Evolutionary conservation across 208 protist species (phyloP).

Genomic region (Trypanosoma avium): DNA sequence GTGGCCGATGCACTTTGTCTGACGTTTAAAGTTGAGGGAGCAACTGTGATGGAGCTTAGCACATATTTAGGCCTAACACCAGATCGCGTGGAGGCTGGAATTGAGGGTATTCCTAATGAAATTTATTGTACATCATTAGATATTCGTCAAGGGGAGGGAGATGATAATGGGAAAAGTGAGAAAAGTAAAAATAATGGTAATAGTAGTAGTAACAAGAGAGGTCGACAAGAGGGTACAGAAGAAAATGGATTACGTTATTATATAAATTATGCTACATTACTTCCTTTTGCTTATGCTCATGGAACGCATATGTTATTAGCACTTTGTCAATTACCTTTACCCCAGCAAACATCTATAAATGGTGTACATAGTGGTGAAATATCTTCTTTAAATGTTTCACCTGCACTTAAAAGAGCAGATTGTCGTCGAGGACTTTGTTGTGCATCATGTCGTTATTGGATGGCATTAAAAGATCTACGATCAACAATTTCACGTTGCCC

Average conservation of each 20-base stretch:
- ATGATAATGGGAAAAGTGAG: neutral
- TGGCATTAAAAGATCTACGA: slow-evolving; percentile 56
- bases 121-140: slow-evolving; percentile 69
- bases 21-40: slow-evolving; percentile 68
- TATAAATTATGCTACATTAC: slow-evolving; percentile 74
- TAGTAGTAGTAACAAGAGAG: slow-evolving; percentile 5
- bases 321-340: slow-evolving; percentile 45
- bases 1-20: slow-evolving; percentile 74
- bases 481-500: slow-evolving; percentile 53
- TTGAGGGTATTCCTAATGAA: slow-evolving; percentile 58
- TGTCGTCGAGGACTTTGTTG: slow-evolving; percentile 56
- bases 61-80: slow-evolving; percentile 62
- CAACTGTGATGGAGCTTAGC: slow-evolving; percentile 61
- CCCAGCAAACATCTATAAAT: slow-evolving; percentile 1
- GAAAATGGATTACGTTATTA: slow-evolving; percentile 47
- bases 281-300: slow-evolving; percentile 79
- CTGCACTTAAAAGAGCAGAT: slow-evolving; percentile 25
- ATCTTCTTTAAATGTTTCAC: slow-evolving; percentile 22
- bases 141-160: slow-evolving; percentile 21
- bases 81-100: slow-evolving; percentile 44
- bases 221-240: slow-evolving; percentile 20
- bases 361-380: slow-evolving; percentile 1
- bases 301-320: slow-evolving; percentile 64
- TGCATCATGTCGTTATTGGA: slow-evolving; percentile 62
- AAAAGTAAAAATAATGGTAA: slow-evolving; percentile 3